A percentile compares a stretch with the other conserved stretches of the same genome.
These are phyloP conservation scores for Coemansia sp. DNA, from an alignment of 192 early-diverging fungal genomes.

Conservation along the genomic window DNA sequence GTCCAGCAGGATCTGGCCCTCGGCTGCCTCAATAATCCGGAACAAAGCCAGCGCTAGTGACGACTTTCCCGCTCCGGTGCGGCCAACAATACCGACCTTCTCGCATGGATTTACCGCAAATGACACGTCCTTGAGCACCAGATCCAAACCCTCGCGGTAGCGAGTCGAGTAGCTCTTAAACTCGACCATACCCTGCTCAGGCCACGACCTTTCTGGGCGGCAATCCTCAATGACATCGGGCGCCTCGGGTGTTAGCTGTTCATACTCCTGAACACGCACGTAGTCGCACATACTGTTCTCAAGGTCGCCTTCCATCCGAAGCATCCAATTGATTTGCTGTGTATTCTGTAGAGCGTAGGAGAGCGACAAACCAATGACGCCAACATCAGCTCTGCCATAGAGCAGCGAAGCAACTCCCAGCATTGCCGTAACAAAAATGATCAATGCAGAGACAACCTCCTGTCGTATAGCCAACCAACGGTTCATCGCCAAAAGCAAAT, in stretches of 20 bases:
- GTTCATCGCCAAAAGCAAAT: constrained; percentile 66
- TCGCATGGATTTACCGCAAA: constrained; percentile 50
- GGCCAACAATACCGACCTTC: constrained; percentile 63
- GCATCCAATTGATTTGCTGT: constrained; percentile 85
- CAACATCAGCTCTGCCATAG: constrained; percentile 63
- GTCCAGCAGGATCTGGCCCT: constrained; percentile 66
- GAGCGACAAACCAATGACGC: constrained; percentile 65
- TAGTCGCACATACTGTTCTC: constrained; percentile 72
- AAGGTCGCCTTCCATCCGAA: constrained; percentile 85
- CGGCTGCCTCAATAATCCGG: constrained; percentile 65
- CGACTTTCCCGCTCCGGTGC: constrained; percentile 71
- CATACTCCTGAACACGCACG: constrained; percentile 82
- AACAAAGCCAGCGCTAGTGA: constrained; percentile 62
- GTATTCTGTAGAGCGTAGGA: constrained; percentile 73
- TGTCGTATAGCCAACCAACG: constrained; percentile 74
- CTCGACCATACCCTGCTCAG: constrained; percentile 68
- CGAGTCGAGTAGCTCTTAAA: constrained; percentile 79
- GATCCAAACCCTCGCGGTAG: constrained; percentile 77
- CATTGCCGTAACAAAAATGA: constrained; percentile 77
- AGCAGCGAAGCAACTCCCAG: constrained; percentile 66
- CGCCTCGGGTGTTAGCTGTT: constrained; percentile 75
- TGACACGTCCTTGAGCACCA: constrained; percentile 64
- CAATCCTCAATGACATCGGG: constrained; percentile 64
- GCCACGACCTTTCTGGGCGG: constrained; percentile 67
- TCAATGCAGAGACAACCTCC: constrained; percentile 74